phyloP scores from a whole-genome alignment of 257 asterid species.

The Nicotiana tomentosiformis region DNA sequence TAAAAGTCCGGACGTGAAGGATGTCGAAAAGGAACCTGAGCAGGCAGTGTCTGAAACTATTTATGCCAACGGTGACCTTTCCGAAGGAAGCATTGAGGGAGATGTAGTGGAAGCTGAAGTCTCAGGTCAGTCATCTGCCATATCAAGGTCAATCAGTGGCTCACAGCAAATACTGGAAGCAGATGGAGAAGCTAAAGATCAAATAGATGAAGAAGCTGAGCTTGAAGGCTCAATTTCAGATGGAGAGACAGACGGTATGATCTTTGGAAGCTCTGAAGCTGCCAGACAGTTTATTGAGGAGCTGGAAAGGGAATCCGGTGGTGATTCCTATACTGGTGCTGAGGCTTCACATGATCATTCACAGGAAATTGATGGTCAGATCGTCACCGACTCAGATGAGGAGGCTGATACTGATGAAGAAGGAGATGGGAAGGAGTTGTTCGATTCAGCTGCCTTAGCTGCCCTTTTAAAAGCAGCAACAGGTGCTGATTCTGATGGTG shows the following conservation, averaged over 20 bases:
- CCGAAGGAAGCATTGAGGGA: slow-evolving; percentile 11
- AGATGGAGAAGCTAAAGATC: slow-evolving; percentile 28
- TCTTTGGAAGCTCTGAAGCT: slow-evolving; percentile 83
- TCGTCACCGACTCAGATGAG: slow-evolving; percentile 91
- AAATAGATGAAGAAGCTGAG: slow-evolving; percentile 38
- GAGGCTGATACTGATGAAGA: slow-evolving; percentile 90
- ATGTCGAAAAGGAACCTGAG: slow-evolving; percentile 1
- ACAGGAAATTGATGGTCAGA: slow-evolving; percentile 70
- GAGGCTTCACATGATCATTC: slow-evolving; percentile 43
- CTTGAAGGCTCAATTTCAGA: slow-evolving; percentile 52
- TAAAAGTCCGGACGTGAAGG: not conserved
- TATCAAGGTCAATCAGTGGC: slow-evolving; percentile 7
- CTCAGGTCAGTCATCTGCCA: slow-evolving; percentile 13
- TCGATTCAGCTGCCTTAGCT: slow-evolving; percentile 90
- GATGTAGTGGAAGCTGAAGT: slow-evolving; percentile 18
- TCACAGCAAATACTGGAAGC: slow-evolving; percentile 33
- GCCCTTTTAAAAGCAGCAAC: slow-evolving; percentile 94
- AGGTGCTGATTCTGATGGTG: slow-evolving; percentile 71
- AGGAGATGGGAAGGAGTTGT: slow-evolving; percentile 75
- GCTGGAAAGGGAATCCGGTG: slow-evolving; percentile 68
- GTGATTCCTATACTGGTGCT: slow-evolving; percentile 36
- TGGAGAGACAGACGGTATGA: slow-evolving; percentile 63
- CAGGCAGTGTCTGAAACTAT: slow-evolving; percentile 11
- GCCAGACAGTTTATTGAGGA: slow-evolving; percentile 84
- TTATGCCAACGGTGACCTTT: slow-evolving; percentile 26